These are phyloP conservation scores for Diaporthe ilicicola DNA, from an alignment of 2,329 filamentous ascomycete species.

Conservation along the genomic window DNA sequence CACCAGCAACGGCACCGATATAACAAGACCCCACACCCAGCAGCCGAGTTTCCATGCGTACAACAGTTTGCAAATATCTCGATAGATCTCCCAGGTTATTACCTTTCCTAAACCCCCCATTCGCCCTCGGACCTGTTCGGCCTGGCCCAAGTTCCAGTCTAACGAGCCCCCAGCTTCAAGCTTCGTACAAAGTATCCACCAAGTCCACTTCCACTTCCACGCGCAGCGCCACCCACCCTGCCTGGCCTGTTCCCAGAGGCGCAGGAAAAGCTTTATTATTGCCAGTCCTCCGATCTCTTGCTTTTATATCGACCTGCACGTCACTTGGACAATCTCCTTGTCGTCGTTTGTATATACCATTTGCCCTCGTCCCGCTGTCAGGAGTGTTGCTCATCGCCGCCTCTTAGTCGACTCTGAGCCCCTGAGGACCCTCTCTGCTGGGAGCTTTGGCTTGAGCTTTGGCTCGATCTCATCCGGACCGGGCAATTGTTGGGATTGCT, in stretches of 20 bases:
- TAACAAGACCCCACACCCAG: slow-evolving; percentile 18
- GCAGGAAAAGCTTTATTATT: slow-evolving; percentile 24
- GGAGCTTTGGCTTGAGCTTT: slow-evolving; percentile 5
- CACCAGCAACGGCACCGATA: not conserved
- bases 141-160: slow-evolving; percentile 24
- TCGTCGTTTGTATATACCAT: not conserved
- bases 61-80: slow-evolving; percentile 31
- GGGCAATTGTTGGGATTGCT: not conserved
- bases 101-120: slow-evolving; percentile 27
- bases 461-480: slow-evolving; percentile 2
- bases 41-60: slow-evolving; percentile 29
- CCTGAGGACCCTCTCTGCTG: not conserved
- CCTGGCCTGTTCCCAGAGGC: not conserved
- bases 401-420: not conserved
- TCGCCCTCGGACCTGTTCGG: slow-evolving; percentile 20
- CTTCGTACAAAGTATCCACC: slow-evolving; percentile 27
- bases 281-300: not conserved
- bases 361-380: not conserved
- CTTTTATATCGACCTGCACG: not conserved
- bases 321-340: not conserved
- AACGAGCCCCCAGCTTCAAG: slow-evolving; percentile 28
- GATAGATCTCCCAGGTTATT: slow-evolving; percentile 26
- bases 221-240: slow-evolving; percentile 19
- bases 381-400: not conserved
- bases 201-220: slow-evolving; percentile 10